Percentiles rank a stretch among this genome's conserved stretches.
These are phyloP conservation scores for Podospora pseudoanserina DNA, from an alignment of 495 filamentous ascomycete species.

Conservation along the genomic window DNA sequence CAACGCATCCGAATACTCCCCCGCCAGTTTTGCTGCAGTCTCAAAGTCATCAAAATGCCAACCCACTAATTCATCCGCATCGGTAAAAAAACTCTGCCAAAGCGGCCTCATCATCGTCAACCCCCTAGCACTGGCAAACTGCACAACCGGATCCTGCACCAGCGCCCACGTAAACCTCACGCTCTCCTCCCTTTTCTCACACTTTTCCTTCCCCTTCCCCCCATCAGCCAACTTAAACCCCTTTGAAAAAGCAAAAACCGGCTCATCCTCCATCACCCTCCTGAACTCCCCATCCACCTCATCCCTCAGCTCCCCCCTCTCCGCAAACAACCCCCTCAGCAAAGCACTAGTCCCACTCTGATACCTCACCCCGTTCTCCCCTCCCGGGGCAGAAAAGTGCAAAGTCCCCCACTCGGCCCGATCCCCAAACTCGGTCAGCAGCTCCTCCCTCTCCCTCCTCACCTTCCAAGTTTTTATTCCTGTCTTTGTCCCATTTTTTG, in stretches of 20 bases:
- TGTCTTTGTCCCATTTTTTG: constrained; percentile 15
- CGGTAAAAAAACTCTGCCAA: constrained; percentile 73
- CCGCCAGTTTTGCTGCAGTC: constrained; percentile 57
- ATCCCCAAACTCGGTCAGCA: constrained; percentile 71
- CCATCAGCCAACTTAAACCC: constrained; percentile 54
- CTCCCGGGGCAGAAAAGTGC: constrained; percentile 67
- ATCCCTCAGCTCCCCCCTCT: constrained; percentile 57
- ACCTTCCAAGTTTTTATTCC: constrained; percentile 58
- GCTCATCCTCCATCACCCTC: constrained; percentile 76
- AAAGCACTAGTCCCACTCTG: constrained; percentile 66
- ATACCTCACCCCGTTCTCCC: constrained; percentile 43
- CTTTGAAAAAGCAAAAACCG: constrained; percentile 89
- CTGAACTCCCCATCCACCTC: constrained; percentile 61
- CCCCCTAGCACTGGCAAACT: constrained; percentile 79
- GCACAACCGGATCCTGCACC: constrained; percentile 77
- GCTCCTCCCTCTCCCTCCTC: constrained; percentile 58
- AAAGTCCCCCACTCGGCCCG: constrained; percentile 87
- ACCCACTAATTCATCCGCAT: constrained; percentile 58
- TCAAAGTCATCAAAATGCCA: constrained; percentile 76
- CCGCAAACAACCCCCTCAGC: constrained; percentile 70
- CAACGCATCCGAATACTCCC: constrained; percentile 76
- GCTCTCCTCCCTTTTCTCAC: constrained; percentile 41
- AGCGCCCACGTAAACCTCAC: constrained; percentile 80
- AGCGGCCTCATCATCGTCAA: constrained; percentile 79
- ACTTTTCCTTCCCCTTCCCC: constrained; percentile 20